phyloP scores from a whole-genome alignment of 176 grass and related monocot species.

The Dendrocalamus sinicus region DNA sequence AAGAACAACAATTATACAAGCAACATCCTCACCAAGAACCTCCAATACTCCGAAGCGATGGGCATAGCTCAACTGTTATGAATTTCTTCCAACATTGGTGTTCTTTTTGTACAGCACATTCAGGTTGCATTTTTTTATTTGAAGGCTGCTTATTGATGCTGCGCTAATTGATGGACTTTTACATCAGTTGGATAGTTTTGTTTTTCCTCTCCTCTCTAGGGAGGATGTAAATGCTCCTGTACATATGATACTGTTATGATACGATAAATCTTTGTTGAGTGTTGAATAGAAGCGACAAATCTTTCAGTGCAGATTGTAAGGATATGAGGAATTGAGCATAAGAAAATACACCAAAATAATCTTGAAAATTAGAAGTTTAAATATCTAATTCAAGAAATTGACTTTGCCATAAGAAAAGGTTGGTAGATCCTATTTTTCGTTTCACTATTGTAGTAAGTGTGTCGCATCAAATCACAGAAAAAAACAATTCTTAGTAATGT shows the following conservation, averaged over 20 bases:
- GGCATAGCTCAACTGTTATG: slow-evolving; percentile 36
- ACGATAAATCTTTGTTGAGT: not conserved
- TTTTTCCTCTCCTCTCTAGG: not conserved
- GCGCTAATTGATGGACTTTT: slow-evolving; percentile 19
- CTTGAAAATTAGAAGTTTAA: not conserved
- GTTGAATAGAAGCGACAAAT: slow-evolving; percentile 1
- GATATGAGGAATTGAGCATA: not conserved
- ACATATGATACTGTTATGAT: slow-evolving; percentile 18
- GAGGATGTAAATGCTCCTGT: slow-evolving; percentile 41
- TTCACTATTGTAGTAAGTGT: not conserved
- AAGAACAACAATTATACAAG: slow-evolving; percentile 39
- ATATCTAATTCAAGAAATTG: not conserved
- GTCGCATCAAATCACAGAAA: not conserved
- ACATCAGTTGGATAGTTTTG: not conserved
- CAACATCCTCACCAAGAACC: slow-evolving; percentile 53
- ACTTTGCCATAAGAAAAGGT: not conserved
- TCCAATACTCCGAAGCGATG: slow-evolving; percentile 43
- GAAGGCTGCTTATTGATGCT: slow-evolving; percentile 17
- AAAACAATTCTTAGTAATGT: not conserved
- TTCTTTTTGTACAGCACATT: slow-evolving; percentile 40
- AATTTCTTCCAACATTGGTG: slow-evolving; percentile 4
- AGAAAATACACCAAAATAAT: not conserved
- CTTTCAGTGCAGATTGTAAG: not conserved
- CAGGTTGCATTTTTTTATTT: not conserved
- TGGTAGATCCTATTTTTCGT: not conserved